Conservation (phyloP, 1,139 yeast genomes). For the Nadsonia commutata region DNA sequence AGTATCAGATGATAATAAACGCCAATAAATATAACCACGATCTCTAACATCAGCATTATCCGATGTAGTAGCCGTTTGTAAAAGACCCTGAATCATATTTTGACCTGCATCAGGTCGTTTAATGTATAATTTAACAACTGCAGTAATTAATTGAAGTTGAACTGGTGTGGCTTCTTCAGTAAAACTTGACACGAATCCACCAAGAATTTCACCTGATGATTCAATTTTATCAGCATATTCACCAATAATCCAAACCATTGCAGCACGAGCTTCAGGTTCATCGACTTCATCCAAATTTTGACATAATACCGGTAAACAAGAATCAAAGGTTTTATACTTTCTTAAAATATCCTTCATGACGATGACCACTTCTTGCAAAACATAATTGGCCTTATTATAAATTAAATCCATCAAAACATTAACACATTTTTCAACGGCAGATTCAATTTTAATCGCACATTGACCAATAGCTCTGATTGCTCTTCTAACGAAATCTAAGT, state of each 20-base stretch:
- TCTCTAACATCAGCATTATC: constrained; percentile 91
- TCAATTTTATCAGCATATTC: constrained; percentile 72
- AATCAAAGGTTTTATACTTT: constrained; percentile 54
- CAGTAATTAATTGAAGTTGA: constrained; percentile 62
- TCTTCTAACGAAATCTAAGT: constrained; percentile 71
- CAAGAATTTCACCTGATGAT: constrained; percentile 29
- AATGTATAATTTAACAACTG: constrained; percentile 63
- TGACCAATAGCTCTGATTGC: constrained; percentile 80
- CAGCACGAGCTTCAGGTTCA: constrained; percentile 49
- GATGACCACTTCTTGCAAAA: constrained; percentile 65
- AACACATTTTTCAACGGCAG: constrained; percentile 51
- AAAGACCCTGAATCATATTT: constrained; percentile 48
- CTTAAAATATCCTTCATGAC: constrained; percentile 68
- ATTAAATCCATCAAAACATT: constrained; percentile 61
- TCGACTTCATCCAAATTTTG: constrained; percentile 44
- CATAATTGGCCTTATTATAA: constrained; percentile 63
- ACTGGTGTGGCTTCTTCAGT: constrained; percentile 59
- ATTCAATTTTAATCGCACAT: constrained; percentile 65
- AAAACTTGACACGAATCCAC: constrained; percentile 45
- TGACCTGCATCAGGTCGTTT: constrained; percentile 31
- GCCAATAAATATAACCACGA: constrained; percentile 89
- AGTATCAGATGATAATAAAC: constrained; percentile 58
- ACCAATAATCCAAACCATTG: constrained; percentile 84
- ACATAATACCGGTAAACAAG: constrained; percentile 56
- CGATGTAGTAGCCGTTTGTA: constrained; percentile 67